These are phyloP conservation scores for Cryptomeria japonica DNA, from an alignment of 75 land plant species.

Conservation along the genomic window DNA sequence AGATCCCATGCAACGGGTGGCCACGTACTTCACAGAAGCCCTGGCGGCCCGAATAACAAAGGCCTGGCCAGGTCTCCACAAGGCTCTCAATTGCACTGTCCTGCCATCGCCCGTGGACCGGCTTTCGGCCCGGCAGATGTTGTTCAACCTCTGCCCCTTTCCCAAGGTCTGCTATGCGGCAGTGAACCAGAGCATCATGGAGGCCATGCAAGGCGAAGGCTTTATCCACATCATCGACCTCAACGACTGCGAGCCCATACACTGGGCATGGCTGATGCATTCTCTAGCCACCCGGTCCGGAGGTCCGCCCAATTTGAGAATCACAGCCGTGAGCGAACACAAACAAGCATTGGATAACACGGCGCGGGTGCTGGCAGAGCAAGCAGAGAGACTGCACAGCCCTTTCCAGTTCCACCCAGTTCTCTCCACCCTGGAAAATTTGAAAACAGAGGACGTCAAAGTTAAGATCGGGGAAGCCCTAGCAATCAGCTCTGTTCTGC, in stretches of 20 bases:
- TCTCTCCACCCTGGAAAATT: slow-evolving; percentile 33
- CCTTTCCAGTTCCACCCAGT: slow-evolving; percentile 79
- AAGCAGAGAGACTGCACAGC: slow-evolving; percentile 68
- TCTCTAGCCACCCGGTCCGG: slow-evolving; percentile 47
- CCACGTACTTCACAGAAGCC: slow-evolving; percentile 71
- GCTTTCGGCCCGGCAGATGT: slow-evolving; percentile 40
- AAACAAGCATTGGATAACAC: slow-evolving; percentile 52
- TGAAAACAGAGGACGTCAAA: slow-evolving; percentile 43
- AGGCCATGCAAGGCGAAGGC: slow-evolving; percentile 82
- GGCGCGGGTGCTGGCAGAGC: slow-evolving; percentile 44
- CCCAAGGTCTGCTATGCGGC: slow-evolving; percentile 44
- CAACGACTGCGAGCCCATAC: slow-evolving; percentile 43
- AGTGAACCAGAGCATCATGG: slow-evolving; percentile 64
- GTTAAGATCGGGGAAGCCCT: slow-evolving; percentile 76
- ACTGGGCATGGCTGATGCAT: slow-evolving; percentile 64
- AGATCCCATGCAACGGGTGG: slow-evolving; percentile 78
- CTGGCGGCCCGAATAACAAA: slow-evolving; percentile 66
- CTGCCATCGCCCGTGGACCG: slow-evolving; percentile 32
- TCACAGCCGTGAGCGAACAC: slow-evolving; percentile 59
- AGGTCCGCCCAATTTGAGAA: slow-evolving; percentile 79
- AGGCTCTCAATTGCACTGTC: slow-evolving; percentile 53
- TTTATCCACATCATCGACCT: slow-evolving; percentile 74
- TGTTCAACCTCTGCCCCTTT: slow-evolving; percentile 62
- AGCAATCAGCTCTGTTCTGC: slow-evolving; percentile 56
- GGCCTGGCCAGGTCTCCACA: slow-evolving; percentile 68